Percentiles rank a stretch among this genome's conserved stretches.
These are phyloP conservation scores for Hygrocybe punicea DNA, from an alignment of 768 basidiomycete species.

Conservation along the genomic window DNA sequence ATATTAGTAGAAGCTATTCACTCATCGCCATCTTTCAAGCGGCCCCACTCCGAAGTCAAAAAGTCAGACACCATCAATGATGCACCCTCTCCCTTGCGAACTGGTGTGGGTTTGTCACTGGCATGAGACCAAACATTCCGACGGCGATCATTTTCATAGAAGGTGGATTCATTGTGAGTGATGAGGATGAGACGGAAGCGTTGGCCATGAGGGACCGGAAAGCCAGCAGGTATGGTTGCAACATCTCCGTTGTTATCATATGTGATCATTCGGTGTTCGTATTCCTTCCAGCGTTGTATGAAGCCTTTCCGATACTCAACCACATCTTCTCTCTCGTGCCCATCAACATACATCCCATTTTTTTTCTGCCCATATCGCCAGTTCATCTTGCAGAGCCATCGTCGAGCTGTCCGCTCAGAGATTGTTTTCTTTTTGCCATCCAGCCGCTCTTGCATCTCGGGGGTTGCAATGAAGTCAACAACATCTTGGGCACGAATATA, in stretches of 20 bases:
- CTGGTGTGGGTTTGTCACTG: conserved; percentile 20
- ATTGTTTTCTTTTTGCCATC: conserved; percentile 13
- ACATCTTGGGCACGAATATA: conserved; percentile 16
- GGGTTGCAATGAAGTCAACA: conserved; percentile 12
- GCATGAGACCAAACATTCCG: conserved; percentile 25
- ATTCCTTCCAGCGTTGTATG: conserved; percentile 16
- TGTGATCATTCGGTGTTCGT: conserved; percentile 6
- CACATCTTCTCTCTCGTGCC: conserved; percentile 34
- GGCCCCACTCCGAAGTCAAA: conserved; percentile 22
- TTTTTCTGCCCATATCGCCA: conserved; percentile 14
- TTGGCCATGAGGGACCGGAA: not conserved
- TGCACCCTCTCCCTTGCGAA: conserved; percentile 32
- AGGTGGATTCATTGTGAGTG: conserved; percentile 35
- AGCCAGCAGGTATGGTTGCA: not conserved
- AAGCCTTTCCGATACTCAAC: conserved; percentile 22
- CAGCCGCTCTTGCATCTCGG: conserved; percentile 11
- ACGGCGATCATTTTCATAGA: conserved; percentile 33
- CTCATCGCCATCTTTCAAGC: conserved; percentile 10
- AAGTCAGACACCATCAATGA: conserved; percentile 37
- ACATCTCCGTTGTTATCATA: not conserved
- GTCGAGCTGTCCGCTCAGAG: conserved; percentile 16
- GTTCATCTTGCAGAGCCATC: conserved; percentile 18
- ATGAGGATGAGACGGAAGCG: conserved; percentile 9
- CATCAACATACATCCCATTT: conserved; percentile 32
- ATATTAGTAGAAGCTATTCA: too few relatives aligned